phyloP scores from a whole-genome alignment of 441 rosid genomes.

The Melastoma candidum region DNA sequence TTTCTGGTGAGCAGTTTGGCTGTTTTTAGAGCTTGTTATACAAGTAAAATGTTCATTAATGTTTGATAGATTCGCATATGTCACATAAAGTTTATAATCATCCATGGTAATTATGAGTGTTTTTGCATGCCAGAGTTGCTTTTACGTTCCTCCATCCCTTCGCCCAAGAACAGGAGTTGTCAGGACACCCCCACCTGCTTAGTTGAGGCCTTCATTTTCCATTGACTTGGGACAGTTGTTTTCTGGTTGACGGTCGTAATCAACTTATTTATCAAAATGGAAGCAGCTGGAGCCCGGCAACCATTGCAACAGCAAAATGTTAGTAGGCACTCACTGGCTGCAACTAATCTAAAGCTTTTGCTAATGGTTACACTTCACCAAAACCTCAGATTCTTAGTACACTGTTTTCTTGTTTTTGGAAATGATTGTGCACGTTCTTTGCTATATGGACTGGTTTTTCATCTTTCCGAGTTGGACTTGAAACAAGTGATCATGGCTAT shows the following conservation, averaged over 20 bases:
- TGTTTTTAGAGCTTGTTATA: neutral
- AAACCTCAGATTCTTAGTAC: constrained; percentile 29
- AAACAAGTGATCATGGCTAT: too few species aligned
- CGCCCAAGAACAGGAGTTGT: constrained; percentile 39
- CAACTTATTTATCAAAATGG: neutral
- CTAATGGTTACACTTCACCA: constrained; percentile 29
- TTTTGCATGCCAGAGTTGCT: constrained; percentile 54
- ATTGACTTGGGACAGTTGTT: neutral
- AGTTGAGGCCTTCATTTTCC: constrained; percentile 2
- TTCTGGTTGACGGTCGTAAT: neutral
- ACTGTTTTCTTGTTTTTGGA: constrained; percentile 17
- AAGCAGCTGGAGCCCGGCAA: constrained; percentile 45
- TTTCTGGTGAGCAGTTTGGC: constrained; percentile 49
- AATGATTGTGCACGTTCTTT: neutral
- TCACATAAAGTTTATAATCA: too few species aligned
- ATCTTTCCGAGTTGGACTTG: too few species aligned
- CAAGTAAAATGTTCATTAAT: constrained; percentile 3
- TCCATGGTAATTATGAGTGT: neutral
- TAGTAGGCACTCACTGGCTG: constrained; percentile 35
- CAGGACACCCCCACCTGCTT: constrained; percentile 79
- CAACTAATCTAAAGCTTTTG: constrained; percentile 36
- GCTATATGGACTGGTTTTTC: too few species aligned
- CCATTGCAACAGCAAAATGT: constrained; percentile 38
- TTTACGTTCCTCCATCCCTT: constrained; percentile 81
- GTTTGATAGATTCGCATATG: neutral